Percentiles rank a stretch among this genome's conserved stretches.
phyloP scores from a whole-genome alignment of 768 basidiomycete species.

The Podaxis rugospora region DNA sequence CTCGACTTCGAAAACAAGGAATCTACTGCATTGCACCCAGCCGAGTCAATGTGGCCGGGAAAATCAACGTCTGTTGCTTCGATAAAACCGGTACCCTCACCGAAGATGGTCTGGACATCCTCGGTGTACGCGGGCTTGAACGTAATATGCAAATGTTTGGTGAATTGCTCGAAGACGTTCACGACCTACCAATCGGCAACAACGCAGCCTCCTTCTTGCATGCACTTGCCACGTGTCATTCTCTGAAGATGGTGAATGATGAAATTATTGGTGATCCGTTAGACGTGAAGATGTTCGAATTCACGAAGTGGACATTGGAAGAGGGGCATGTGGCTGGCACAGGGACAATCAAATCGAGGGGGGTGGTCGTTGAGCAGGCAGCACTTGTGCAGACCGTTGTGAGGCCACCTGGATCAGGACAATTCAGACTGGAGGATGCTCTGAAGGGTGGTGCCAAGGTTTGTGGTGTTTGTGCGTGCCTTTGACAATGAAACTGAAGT shows the following conservation, averaged over 20 bases:
- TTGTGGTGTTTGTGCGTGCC: not conserved
- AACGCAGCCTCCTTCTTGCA: slow-evolving; percentile 86
- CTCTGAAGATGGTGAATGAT: slow-evolving; percentile 84
- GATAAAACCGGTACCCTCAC: slow-evolving; percentile 99
- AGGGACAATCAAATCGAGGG: slow-evolving; percentile 63
- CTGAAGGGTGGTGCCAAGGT: slow-evolving; percentile 81
- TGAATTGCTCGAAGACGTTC: slow-evolving; percentile 81
- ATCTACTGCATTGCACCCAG: slow-evolving; percentile 98
- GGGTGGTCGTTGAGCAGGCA: slow-evolving; percentile 63
- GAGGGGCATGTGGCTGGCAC: slow-evolving; percentile 78
- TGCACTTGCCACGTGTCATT: slow-evolving; percentile 95
- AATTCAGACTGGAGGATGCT: slow-evolving; percentile 91
- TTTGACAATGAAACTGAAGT: not conserved
- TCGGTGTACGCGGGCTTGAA: slow-evolving; percentile 87
- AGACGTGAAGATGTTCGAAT: slow-evolving; percentile 97
- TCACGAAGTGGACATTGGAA: slow-evolving; percentile 93
- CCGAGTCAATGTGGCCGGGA: slow-evolving; percentile 91
- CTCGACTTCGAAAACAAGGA: slow-evolving; percentile 77
- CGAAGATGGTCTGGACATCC: slow-evolving; percentile 95
- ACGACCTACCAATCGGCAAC: slow-evolving; percentile 71
- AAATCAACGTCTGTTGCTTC: slow-evolving; percentile 96
- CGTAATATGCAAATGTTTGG: slow-evolving; percentile 76
- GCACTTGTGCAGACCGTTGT: slow-evolving; percentile 96
- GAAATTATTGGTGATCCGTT: slow-evolving; percentile 93
- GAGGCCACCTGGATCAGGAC: slow-evolving; percentile 88